Percentiles rank a stretch among this genome's conserved stretches.
Conservation (phyloP, 495 filamentous ascomycete species). For the Haplographium delicatum region DNA sequence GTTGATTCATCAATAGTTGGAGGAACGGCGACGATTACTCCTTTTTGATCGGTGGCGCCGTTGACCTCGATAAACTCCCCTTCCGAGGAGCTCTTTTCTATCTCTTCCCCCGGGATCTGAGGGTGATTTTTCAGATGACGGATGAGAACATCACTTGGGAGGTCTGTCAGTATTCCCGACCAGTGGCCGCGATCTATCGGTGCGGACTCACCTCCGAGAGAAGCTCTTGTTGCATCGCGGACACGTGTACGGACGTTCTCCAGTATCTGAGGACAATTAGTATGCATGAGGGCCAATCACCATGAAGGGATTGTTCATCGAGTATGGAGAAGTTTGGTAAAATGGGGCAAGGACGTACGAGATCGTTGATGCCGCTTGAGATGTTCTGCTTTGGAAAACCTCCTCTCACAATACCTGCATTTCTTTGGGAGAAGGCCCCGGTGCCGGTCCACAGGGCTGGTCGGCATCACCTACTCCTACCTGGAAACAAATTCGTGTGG, state of each 20-base stretch:
- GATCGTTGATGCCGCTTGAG: conserved; percentile 50
- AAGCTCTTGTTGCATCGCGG: conserved; percentile 48
- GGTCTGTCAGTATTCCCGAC: conserved; percentile 7
- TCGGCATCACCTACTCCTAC: conserved; percentile 10
- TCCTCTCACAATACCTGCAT: conserved; percentile 46
- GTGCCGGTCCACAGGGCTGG: conserved; percentile 10
- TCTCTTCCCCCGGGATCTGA: conserved; percentile 24
- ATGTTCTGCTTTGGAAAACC: conserved; percentile 52
- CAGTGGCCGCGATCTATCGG: background rate
- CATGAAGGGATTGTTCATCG: no score
- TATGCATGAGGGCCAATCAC: background rate
- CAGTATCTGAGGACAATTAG: conserved; percentile 36
- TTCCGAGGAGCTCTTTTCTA: conserved; percentile 19
- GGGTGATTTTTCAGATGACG: conserved; percentile 39
- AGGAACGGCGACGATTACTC: conserved; percentile 2
- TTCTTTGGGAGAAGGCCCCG: conserved; percentile 36
- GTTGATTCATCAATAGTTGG: conserved; percentile 11
- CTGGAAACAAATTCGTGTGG: conserved; percentile 7
- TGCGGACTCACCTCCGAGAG: conserved; percentile 41
- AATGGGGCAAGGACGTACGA: conserved; percentile 28
- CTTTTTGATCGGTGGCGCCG: background rate
- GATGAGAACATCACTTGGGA: conserved; percentile 44
- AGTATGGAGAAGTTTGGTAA: no score
- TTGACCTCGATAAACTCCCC: conserved; percentile 24
- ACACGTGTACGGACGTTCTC: conserved; percentile 50